Evolutionary conservation across 2,329 filamentous ascomycete genomes (phyloP).

Genomic region (Sclerotinia borealis): DNA sequence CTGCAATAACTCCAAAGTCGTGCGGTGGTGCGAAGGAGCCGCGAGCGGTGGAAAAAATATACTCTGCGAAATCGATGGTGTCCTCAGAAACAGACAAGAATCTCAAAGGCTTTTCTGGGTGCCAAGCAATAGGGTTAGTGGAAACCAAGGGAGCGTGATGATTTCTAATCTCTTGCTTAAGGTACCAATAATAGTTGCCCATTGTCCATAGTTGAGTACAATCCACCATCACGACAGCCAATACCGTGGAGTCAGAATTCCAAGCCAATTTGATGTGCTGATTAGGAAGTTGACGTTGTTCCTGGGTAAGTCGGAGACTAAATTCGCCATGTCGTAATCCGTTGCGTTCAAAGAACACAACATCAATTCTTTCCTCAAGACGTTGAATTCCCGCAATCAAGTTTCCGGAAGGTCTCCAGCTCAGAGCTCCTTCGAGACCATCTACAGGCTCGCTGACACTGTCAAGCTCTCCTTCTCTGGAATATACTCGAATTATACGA

Average conservation of each 20-base stretch:
- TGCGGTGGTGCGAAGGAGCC: conserved; percentile 65
- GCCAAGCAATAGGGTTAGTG: conserved; percentile 53
- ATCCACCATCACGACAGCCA: conserved; percentile 71
- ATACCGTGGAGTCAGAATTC: conserved; percentile 88
- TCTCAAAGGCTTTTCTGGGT: conserved; percentile 75
- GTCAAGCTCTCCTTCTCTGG: conserved; percentile 81
- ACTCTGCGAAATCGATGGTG: conserved; percentile 56
- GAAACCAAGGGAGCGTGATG: conserved; percentile 33
- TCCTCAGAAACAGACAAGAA: conserved; percentile 50
- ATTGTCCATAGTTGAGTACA: conserved; percentile 92
- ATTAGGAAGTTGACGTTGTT: conserved; percentile 49
- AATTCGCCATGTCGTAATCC: conserved; percentile 97
- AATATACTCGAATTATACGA: conserved; percentile 83
- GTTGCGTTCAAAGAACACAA: conserved; percentile 95
- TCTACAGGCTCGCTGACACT: conserved; percentile 94
- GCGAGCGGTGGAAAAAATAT: conserved; percentile 59
- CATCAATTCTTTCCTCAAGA: conserved; percentile 60
- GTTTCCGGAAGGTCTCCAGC: conserved; percentile 89
- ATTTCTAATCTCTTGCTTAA: conserved; percentile 77
- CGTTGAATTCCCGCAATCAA: conserved; percentile 82
- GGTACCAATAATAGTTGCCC: conserved; percentile 96
- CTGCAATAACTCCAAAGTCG: conserved; percentile 73
- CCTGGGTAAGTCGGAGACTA: conserved; percentile 60
- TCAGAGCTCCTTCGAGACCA: conserved; percentile 77
- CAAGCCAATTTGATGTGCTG: conserved; percentile 65